Evolutionary conservation across 495 filamentous ascomycete species (phyloP).

Genomic region (Penicillium longicatenatum): DNA sequence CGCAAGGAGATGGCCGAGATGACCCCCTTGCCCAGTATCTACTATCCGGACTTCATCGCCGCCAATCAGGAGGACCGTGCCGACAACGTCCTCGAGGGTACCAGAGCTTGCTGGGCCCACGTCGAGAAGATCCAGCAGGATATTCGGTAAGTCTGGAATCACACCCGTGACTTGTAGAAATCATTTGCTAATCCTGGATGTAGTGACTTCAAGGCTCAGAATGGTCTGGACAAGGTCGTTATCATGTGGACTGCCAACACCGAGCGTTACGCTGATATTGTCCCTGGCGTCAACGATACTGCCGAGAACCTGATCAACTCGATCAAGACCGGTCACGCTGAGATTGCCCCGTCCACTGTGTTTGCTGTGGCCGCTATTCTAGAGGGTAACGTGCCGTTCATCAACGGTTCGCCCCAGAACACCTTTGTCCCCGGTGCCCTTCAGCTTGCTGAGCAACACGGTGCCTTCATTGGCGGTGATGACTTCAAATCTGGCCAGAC

Average conservation of each 20-base stretch:
- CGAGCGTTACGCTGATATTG: conserved; percentile 88
- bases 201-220: conserved; percentile 85
- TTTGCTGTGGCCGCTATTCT: conserved; percentile 94
- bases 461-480: conserved; percentile 93
- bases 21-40: conserved; percentile 90
- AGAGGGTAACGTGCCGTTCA: conserved; percentile 88
- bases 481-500: conserved; percentile 99
- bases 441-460: conserved; percentile 82
- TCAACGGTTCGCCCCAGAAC: conserved; percentile 99
- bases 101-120: conserved; percentile 81
- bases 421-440: conserved; percentile 95
- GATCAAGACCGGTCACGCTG: conserved; percentile 81
- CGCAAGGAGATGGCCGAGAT: conserved; percentile 90
- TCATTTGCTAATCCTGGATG: not conserved
- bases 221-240: conserved; percentile 92
- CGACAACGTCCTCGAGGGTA: conserved; percentile 83
- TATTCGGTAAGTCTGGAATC: conserved; percentile 72
- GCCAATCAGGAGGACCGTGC: conserved; percentile 98
- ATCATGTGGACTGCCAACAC: conserved; percentile 99
- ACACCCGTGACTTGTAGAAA: conserved; percentile 2
- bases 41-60: conserved; percentile 99
- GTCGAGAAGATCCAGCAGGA: conserved; percentile 94
- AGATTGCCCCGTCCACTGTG: conserved; percentile 90
- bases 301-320: conserved; percentile 89
- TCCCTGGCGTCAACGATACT: conserved; percentile 92